These are phyloP conservation scores for Begonia loranthoides DNA, from an alignment of 306 rosid species.

Conservation along the genomic window DNA sequence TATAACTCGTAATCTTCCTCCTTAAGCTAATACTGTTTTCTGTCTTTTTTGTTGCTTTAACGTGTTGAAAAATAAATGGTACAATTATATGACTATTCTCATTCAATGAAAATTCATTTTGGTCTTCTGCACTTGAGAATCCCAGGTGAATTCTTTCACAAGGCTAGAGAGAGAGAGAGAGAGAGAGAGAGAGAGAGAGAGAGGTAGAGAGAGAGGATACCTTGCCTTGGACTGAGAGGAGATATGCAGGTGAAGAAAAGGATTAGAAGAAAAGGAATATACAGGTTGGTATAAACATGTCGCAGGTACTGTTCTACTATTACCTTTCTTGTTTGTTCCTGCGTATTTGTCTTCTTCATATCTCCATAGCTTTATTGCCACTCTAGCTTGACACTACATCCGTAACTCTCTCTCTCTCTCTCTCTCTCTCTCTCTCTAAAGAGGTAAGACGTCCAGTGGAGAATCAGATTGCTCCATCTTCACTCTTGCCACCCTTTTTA, in stretches of 20 bases:
- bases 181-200: constrained; percentile 4
- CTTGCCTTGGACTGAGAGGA: constrained; percentile 18
- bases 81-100: no score
- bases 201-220: constrained; percentile 11
- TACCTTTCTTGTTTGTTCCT: constrained; percentile 35
- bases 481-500: constrained; percentile 42
- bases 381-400: constrained; percentile 70
- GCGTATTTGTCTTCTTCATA: constrained; percentile 14
- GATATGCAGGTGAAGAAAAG: constrained; percentile 33
- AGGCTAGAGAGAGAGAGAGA: no score
- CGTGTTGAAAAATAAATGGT: no score
- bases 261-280: constrained; percentile 13
- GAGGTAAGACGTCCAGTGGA: constrained; percentile 59
- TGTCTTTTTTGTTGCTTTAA: no score
- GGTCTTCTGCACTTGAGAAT: no score
- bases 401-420: constrained; percentile 21
- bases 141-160: no score
- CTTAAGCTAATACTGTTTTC: no score
- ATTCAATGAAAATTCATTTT: no score
- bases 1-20: no score
- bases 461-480: constrained; percentile 55
- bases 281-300: constrained; percentile 8
- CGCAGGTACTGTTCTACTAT: constrained; percentile 1
- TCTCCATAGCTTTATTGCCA: constrained; percentile 39
- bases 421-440: constrained; percentile 15